Percentiles rank a stretch among this genome's conserved stretches.
Conservation (phyloP, 2,329 filamentous ascomycete genomes). For the Geosmithia putterillii region DNA sequence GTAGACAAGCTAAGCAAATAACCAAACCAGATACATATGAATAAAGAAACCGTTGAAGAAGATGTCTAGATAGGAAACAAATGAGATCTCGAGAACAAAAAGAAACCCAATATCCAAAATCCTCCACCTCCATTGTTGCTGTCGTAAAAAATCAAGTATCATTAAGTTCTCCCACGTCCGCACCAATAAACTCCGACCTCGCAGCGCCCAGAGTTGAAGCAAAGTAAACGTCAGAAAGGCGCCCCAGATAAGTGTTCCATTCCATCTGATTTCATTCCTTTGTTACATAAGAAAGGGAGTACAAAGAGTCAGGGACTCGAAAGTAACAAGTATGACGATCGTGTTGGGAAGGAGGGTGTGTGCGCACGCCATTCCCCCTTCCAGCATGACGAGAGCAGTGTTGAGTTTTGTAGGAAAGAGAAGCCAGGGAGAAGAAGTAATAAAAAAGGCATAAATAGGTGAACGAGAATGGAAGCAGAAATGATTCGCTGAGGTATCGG, state of each 20-base stretch:
- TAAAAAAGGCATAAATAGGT: not conserved
- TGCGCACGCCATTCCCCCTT: not conserved
- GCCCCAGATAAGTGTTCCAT: no score
- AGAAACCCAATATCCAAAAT: not conserved
- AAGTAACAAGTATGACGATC: not conserved
- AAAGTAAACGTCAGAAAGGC: no score
- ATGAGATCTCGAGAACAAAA: not conserved
- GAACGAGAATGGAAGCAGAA: not conserved
- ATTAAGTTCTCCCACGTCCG: not conserved
- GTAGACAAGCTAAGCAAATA: not conserved
- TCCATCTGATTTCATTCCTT: no score
- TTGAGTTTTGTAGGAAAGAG: not conserved
- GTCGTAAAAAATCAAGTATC: not conserved
- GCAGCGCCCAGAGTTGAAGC: not conserved
- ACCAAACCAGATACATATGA: no score
- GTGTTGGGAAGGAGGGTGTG: not conserved
- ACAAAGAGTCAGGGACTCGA: not conserved
- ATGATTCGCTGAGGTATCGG: constrained; percentile 1
- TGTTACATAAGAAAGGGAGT: not conserved
- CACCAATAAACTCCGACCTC: not conserved
- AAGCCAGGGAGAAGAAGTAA: not conserved
- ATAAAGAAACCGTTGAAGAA: not conserved
- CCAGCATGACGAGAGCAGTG: no score
- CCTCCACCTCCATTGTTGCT: not conserved
- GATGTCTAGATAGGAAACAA: not conserved